These are phyloP conservation scores for Ustilago loliicola DNA, from an alignment of 1,284 basidiomycete genomes.

Conservation along the genomic window DNA sequence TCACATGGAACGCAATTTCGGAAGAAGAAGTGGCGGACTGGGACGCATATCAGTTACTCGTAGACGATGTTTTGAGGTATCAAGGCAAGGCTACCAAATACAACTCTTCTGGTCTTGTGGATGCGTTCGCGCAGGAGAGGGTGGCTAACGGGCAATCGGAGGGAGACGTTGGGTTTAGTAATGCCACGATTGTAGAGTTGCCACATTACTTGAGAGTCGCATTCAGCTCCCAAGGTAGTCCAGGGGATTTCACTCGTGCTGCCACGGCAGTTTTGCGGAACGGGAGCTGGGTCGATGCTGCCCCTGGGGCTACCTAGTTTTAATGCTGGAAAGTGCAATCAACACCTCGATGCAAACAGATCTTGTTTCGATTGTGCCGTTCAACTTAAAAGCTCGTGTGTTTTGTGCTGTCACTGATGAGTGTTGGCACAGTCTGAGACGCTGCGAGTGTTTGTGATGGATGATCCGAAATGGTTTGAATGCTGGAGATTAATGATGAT, in stretches of 20 bases:
- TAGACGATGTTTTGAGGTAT: constrained; percentile 87
- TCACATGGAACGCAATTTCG: constrained; percentile 78
- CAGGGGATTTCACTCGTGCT: constrained; percentile 84
- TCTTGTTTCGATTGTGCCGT: no score
- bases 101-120: constrained; percentile 46
- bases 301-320: constrained; percentile 39
- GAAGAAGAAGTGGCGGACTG: constrained; percentile 72
- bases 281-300: constrained; percentile 78
- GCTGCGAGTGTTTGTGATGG: no score
- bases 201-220: constrained; percentile 87
- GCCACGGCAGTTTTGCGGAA: constrained; percentile 81
- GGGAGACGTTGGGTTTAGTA: constrained; percentile 36
- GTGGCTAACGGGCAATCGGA: background rate
- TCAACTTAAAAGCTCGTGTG: background rate
- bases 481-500: no score
- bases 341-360: no score
- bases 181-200: constrained; percentile 73
- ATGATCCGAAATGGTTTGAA: no score
- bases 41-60: constrained; percentile 82
- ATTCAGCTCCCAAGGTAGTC: constrained; percentile 76
- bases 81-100: constrained; percentile 75
- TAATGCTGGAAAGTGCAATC: background rate
- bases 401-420: background rate
- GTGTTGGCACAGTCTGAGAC: no score
- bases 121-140: constrained; percentile 12